These are phyloP conservation scores for Crithidia mellificae DNA, from an alignment of 208 protist genomes.

Conservation along the genomic window DNA sequence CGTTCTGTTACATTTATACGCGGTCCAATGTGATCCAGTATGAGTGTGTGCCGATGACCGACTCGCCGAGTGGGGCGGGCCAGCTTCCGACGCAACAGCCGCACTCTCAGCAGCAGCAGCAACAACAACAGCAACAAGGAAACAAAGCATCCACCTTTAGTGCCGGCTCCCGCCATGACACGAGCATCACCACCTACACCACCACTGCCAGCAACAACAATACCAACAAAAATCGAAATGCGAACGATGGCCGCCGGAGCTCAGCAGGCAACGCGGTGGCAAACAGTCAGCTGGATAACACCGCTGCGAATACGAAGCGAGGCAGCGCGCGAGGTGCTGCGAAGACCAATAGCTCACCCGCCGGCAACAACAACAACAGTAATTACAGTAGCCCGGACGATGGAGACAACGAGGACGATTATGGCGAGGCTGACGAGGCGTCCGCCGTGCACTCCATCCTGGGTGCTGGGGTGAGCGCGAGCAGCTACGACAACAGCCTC, in stretches of 20 bases:
- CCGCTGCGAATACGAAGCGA: too few species aligned
- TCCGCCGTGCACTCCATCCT: conserved; percentile 5
- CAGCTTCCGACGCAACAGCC: too few species aligned
- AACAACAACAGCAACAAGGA: neutral
- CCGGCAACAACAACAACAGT: too few species aligned
- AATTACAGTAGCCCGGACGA: neutral
- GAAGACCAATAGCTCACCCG: too few species aligned
- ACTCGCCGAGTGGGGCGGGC: too few species aligned
- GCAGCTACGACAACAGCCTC: conserved; percentile 1
- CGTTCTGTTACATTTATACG: conserved; percentile 20
- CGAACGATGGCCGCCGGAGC: neutral
- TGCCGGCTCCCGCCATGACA: neutral
- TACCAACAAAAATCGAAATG: neutral
- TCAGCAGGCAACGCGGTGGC: neutral
- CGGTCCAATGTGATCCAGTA: conserved; percentile 25
- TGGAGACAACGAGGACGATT: neutral
- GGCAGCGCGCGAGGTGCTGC: too few species aligned
- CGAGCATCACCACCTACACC: neutral
- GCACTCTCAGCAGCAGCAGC: neutral
- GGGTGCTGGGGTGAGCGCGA: neutral
- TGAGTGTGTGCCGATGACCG: conserved; percentile 14
- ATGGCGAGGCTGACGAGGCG: neutral
- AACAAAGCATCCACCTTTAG: neutral
- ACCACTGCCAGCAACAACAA: conserved; percentile 1
- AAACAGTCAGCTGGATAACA: too few species aligned